Conservation (phyloP, 495 filamentous ascomycete genomes). For the Xylaria longipes region DNA sequence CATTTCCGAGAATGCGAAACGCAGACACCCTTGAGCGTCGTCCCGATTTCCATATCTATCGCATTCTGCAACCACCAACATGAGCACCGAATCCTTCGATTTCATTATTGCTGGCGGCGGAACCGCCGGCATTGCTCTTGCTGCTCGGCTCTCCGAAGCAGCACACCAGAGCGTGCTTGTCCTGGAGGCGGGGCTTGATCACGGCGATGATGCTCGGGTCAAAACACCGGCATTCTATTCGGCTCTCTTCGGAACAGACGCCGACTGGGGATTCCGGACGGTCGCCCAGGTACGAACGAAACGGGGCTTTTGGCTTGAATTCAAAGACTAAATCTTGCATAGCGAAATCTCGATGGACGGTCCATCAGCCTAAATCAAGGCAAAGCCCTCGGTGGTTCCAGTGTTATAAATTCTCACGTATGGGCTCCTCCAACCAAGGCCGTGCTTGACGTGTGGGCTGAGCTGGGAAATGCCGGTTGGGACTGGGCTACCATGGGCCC, state of each 20-base stretch:
- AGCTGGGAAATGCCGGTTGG: slow-evolving; percentile 61
- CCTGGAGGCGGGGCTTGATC: slow-evolving; percentile 55
- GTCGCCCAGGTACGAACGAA: slow-evolving; percentile 53
- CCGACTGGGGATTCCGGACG: slow-evolving; percentile 55
- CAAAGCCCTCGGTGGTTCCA: slow-evolving; percentile 59
- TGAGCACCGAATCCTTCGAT: slow-evolving; percentile 30
- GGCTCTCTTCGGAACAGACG: not conserved
- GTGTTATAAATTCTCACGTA: slow-evolving; percentile 60
- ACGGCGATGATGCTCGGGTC: slow-evolving; percentile 19
- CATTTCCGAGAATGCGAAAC: not conserved
- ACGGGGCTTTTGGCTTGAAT: not conserved
- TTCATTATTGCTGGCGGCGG: slow-evolving; percentile 56
- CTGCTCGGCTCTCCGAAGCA: slow-evolving; percentile 55
- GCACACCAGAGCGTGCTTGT: slow-evolving; percentile 50
- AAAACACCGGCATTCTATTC: slow-evolving; percentile 22
- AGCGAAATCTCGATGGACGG: slow-evolving; percentile 30
- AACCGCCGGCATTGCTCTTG: slow-evolving; percentile 55
- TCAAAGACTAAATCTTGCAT: slow-evolving; percentile 24
- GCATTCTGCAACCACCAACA: not conserved
- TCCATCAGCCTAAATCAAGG: slow-evolving; percentile 54
- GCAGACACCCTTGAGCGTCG: too few relatives aligned
- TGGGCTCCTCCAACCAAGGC: slow-evolving; percentile 51
- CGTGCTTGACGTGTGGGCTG: slow-evolving; percentile 57
- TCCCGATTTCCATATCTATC: too few relatives aligned
- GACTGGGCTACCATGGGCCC: slow-evolving; percentile 53